Evolutionary conservation across 2,329 filamentous ascomycete species (phyloP).

Genomic region (Aspergillus eucalypticola): DNA sequence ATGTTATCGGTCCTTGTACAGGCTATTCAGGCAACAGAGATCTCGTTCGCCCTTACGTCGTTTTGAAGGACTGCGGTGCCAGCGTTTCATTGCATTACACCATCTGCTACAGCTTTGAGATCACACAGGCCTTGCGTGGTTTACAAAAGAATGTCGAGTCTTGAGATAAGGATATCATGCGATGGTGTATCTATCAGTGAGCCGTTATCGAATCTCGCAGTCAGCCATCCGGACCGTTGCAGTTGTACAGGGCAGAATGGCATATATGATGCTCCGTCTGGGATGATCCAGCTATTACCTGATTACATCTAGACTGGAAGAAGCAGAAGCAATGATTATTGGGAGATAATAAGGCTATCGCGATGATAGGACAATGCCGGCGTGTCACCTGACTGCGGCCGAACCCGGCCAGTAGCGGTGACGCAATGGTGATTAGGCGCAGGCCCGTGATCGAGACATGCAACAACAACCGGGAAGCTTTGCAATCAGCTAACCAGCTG

Average conservation of each 20-base stretch:
- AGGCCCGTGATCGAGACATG: slow-evolving; percentile 3
- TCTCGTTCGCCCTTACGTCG: not conserved
- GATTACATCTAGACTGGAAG: not conserved
- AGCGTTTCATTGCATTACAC: not conserved
- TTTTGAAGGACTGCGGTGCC: not conserved
- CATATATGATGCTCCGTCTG: not conserved
- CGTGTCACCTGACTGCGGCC: slow-evolving; percentile 19
- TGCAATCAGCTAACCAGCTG: slow-evolving; percentile 6
- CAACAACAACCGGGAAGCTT: slow-evolving; percentile 1
- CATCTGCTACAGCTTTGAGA: no score
- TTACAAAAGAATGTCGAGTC: not conserved
- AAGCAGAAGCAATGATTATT: no score
- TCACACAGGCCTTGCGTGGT: not conserved
- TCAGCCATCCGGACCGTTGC: not conserved
- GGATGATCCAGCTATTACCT: not conserved
- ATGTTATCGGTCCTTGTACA: not conserved
- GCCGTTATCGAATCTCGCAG: not conserved
- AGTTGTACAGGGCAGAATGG: not conserved
- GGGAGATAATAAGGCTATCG: not conserved
- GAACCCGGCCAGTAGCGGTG: slow-evolving; percentile 21
- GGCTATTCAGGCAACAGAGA: not conserved
- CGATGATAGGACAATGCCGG: not conserved
- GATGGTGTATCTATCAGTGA: not conserved
- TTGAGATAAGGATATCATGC: not conserved
- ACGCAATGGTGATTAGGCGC: slow-evolving; percentile 22